Conservation (phyloP, 2,329 filamentous ascomycete genomes). For the Aspergillus proliferans region DNA sequence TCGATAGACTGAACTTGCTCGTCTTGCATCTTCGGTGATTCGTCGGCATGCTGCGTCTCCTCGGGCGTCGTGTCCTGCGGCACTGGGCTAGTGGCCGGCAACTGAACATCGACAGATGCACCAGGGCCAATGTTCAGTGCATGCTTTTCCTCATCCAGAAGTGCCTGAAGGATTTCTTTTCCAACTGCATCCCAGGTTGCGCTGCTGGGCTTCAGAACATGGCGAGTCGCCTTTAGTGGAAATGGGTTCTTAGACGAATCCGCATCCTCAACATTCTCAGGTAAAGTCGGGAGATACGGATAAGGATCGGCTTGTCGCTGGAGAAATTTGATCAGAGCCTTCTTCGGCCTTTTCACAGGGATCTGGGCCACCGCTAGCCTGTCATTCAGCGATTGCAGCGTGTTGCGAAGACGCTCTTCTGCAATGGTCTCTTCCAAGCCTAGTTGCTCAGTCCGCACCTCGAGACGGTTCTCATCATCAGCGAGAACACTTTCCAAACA, state of each 20-base stretch:
- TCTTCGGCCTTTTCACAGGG: conserved; percentile 46
- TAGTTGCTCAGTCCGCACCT: conserved; percentile 50
- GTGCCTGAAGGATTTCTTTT: conserved; percentile 40
- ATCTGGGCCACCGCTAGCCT: conserved; percentile 48
- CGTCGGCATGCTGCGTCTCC: conserved; percentile 12
- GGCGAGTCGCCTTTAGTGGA: conserved; percentile 31
- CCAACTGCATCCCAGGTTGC: conserved; percentile 45
- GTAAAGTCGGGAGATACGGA: conserved; percentile 36
- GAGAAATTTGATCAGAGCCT: conserved; percentile 47
- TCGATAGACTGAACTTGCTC: conserved; percentile 3
- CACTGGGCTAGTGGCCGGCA: conserved; percentile 30
- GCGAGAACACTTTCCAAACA: conserved; percentile 60
- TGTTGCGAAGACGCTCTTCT: conserved; percentile 44
- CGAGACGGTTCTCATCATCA: conserved; percentile 53
- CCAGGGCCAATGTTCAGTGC: conserved; percentile 25
- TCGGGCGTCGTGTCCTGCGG: conserved; percentile 10
- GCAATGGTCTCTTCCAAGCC: conserved; percentile 53
- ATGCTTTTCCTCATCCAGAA: conserved; percentile 37
- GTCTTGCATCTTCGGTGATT: conserved; percentile 6
- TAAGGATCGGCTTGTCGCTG: conserved; percentile 52
- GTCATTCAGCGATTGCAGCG: conserved; percentile 49
- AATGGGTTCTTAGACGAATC: conserved; percentile 29
- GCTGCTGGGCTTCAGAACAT: conserved; percentile 29
- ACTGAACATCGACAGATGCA: conserved; percentile 34
- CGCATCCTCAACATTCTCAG: conserved; percentile 22